phyloP scores from a whole-genome alignment of 1,284 basidiomycete genomes.

The Sporisorium scitamineum region DNA sequence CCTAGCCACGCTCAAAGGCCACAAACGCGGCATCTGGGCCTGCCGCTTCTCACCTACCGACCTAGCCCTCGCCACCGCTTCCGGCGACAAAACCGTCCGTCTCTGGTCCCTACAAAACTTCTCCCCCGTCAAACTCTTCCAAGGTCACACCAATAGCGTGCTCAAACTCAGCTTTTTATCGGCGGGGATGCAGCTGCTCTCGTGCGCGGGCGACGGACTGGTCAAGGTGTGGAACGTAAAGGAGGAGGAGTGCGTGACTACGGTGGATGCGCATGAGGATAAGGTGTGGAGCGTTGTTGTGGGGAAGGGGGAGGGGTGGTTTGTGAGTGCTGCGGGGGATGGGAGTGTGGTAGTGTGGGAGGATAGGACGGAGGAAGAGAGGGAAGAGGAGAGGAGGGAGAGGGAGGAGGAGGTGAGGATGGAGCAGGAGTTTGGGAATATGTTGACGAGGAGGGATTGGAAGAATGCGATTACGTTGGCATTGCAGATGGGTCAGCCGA shows the following conservation, averaged over 20 bases:
- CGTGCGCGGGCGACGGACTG: conserved; percentile 89
- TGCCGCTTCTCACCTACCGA: conserved; percentile 88
- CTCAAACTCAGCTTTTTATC: conserved; percentile 90
- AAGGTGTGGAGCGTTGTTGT: conserved; percentile 93
- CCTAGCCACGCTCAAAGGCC: conserved; percentile 91
- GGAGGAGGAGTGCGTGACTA: conserved; percentile 83
- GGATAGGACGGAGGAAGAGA: conserved; percentile 79
- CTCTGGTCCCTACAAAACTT: conserved; percentile 84
- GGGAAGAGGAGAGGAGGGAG: conserved; percentile 70
- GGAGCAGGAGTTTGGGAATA: conserved; percentile 95
- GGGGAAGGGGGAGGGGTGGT: conserved; percentile 79
- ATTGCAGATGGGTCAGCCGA: conserved; percentile 91
- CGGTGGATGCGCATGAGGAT: conserved; percentile 92
- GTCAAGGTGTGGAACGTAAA: conserved; percentile 95
- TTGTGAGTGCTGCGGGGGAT: conserved; percentile 94
- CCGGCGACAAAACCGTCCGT: conserved; percentile 92
- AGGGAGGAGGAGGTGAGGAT: conserved; percentile 69
- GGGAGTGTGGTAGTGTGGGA: conserved; percentile 93
- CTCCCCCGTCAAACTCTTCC: conserved; percentile 72
- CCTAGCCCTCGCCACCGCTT: conserved; percentile 88
- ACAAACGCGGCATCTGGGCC: conserved; percentile 95
- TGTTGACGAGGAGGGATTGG: conserved; percentile 88
- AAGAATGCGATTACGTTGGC: conserved; percentile 89
- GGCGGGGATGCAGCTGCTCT: conserved; percentile 85
- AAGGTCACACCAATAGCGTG: conserved; percentile 90